phyloP scores from a whole-genome alignment of 1,284 basidiomycete species.

The Cryptococcus floricola region DNA sequence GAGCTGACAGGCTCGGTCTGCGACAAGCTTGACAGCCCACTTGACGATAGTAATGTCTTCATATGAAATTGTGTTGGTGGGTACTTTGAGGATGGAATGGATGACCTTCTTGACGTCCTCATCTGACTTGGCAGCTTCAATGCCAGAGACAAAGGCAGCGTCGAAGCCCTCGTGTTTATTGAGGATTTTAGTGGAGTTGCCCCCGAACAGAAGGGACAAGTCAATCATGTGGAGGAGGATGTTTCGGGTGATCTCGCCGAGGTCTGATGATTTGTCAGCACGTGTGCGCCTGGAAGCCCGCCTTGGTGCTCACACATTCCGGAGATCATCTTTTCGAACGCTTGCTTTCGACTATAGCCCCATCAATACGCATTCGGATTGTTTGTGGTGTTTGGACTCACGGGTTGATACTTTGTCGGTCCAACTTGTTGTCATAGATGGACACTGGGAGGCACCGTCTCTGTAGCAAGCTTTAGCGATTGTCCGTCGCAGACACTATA shows the following conservation, averaged over 20 bases:
- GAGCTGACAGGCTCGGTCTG: constrained; percentile 73
- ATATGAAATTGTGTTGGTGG: constrained; percentile 48
- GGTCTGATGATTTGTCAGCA: constrained; percentile 51
- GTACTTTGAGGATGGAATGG: constrained; percentile 61
- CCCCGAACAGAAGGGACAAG: constrained; percentile 66
- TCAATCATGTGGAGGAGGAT: constrained; percentile 83
- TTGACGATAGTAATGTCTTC: constrained; percentile 67
- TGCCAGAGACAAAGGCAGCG: constrained; percentile 82
- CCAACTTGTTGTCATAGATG: constrained; percentile 87
- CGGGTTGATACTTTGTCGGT: constrained; percentile 91
- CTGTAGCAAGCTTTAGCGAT: constrained; percentile 46
- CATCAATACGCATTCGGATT: not conserved
- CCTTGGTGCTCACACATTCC: constrained; percentile 72
- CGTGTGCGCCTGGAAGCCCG: not conserved
- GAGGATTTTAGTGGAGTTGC: constrained; percentile 65
- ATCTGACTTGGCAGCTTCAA: constrained; percentile 57
- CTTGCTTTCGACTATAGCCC: constrained; percentile 63
- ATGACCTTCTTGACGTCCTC: constrained; percentile 56
- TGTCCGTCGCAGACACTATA: too few species aligned
- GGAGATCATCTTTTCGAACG: constrained; percentile 97
- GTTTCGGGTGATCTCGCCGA: constrained; percentile 88
- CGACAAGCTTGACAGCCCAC: constrained; percentile 73
- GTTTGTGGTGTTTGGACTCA: constrained; percentile 23
- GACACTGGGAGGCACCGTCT: constrained; percentile 83
- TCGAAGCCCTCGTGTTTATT: constrained; percentile 93